Evolutionary conservation across 1,139 yeast species (phyloP), one percentile per base, ranked within the genome.

Genomic region (Casaregolazyma suthepensis): DNA sequence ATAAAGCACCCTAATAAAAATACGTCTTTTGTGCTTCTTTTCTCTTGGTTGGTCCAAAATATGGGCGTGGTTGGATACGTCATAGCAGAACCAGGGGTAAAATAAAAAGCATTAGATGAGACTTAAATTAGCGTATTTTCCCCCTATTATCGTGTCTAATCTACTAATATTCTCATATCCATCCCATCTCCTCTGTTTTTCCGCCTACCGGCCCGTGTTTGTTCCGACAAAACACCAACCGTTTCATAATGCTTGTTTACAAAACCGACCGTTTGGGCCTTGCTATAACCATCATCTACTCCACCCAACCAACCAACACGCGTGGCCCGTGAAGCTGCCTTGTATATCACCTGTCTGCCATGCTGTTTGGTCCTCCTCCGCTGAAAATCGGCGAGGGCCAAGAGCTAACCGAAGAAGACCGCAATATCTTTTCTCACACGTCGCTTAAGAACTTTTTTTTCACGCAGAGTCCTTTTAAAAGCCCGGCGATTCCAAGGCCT

Each of bases 401-500:
- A 35, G 40, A 35, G 5, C 17, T 35, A 15, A 35, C 40, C 17
- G 40, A 35, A 35, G 40, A 35, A n/a, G 40, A 35, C 40, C 40
- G 40, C n/a, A 35, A 35, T 13, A 35, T 35, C 3, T 35, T 35
- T 35, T 35, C 40, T 17, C 15, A 35, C 7, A 38, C 51, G 19
- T 31, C 51, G 20, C 58, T 56, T 54, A 56, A 58, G 50, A 64
- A 63, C 59, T 66, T 65, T 53, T 59, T 59, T 45, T 60, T 63
- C 58, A 57, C 66, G 4, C 64, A 62, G 44, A 60, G 60, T 38
- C 64, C 65, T 15, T 66, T 60, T 52, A 48, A 50, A 15, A 55
- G 58, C 50, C 52, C 59, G 20, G 59, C 57, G 13, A 50, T 66
- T 3, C 69, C 70, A 7, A 59, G 69, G 18, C 66, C 66, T 1